A percentile compares a stretch with the other conserved stretches of the same genome.
Evolutionary conservation across 1,284 basidiomycete genomes (phyloP).

Genomic region (Rhodofomes roseus): DNA sequence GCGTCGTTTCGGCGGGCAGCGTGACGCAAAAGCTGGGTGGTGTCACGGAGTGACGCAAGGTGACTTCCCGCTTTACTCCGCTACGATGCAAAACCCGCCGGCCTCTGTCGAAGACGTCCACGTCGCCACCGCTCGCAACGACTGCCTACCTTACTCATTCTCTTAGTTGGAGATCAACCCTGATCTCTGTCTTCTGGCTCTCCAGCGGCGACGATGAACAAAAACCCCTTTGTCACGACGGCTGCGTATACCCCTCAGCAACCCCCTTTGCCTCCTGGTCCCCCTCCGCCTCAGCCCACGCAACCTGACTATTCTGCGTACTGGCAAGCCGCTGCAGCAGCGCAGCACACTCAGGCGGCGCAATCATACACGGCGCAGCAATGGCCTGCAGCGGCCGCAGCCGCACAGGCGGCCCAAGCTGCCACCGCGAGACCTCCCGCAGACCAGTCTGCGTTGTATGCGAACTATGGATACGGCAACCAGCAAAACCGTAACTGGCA

Average conservation of each 20-base stretch:
- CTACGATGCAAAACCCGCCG: not conserved
- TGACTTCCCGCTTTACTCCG: not conserved
- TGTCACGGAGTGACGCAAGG: not conserved
- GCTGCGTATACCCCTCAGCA: conserved; percentile 65
- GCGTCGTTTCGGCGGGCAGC: not conserved
- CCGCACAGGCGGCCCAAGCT: conserved; percentile 46
- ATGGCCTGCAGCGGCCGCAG: conserved; percentile 41
- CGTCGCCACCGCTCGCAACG: not conserved
- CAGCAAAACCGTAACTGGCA: conserved; percentile 58
- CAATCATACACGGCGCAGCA: conserved; percentile 50
- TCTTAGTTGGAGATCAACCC: not conserved
- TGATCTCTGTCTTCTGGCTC: conserved; percentile 5
- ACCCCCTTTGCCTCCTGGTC: conserved; percentile 74
- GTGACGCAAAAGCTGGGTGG: not conserved
- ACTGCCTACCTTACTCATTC: not conserved
- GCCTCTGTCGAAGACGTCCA: not conserved
- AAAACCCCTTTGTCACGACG: conserved; percentile 73
- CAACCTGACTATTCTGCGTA: conserved; percentile 74
- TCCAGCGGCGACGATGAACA: conserved; percentile 52
- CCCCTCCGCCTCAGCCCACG: conserved; percentile 63
- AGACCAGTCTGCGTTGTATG: conserved; percentile 75
- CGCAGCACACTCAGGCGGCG: conserved; percentile 43
- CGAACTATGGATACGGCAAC: conserved; percentile 77
- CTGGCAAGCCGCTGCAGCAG: conserved; percentile 61
- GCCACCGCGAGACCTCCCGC: conserved; percentile 52